Percentiles rank a stretch among this genome's conserved stretches.
These are phyloP conservation scores for Boletellus deceptivus DNA, from an alignment of 1,284 basidiomycete genomes.

Conservation along the genomic window DNA sequence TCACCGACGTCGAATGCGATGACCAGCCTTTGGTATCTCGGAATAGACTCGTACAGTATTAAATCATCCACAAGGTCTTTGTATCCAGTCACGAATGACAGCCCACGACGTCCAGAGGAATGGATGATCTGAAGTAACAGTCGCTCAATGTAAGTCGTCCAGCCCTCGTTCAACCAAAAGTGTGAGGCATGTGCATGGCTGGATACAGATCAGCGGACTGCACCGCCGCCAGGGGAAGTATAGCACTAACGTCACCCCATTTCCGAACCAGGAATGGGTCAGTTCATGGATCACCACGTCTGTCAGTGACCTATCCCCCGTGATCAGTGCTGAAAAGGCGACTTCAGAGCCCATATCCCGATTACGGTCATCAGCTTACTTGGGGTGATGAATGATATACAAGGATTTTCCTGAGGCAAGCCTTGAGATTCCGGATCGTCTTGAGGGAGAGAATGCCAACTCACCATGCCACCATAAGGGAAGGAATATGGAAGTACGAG, in stretches of 20 bases:
- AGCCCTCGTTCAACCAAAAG: slow-evolving; percentile 95
- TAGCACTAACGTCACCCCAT: slow-evolving; percentile 70
- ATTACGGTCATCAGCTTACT: slow-evolving; percentile 43
- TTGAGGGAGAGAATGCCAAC: slow-evolving; percentile 15
- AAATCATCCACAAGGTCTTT: slow-evolving; percentile 77
- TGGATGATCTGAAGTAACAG: slow-evolving; percentile 76
- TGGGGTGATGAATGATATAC: slow-evolving; percentile 85
- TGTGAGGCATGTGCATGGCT: slow-evolving; percentile 72
- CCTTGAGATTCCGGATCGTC: slow-evolving; percentile 2
- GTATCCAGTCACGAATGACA: slow-evolving; percentile 76
- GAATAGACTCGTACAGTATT: slow-evolving; percentile 53
- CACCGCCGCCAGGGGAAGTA: background rate
- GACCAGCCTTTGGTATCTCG: slow-evolving; percentile 84
- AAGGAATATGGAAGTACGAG: slow-evolving; percentile 91
- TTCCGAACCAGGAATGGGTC: slow-evolving; percentile 86
- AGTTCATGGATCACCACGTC: slow-evolving; percentile 86
- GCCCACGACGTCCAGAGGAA: slow-evolving; percentile 77
- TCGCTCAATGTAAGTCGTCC: slow-evolving; percentile 94
- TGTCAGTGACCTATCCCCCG: slow-evolving; percentile 82
- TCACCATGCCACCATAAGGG: slow-evolving; percentile 88
- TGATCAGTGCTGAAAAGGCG: slow-evolving; percentile 58
- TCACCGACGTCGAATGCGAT: slow-evolving; percentile 82
- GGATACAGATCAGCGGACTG: slow-evolving; percentile 22
- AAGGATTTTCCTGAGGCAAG: slow-evolving; percentile 70
- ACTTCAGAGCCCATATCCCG: background rate